Base-by-base conservation (phyloP, 805 yeast species). In the Suhomyces emberorum region DNA sequence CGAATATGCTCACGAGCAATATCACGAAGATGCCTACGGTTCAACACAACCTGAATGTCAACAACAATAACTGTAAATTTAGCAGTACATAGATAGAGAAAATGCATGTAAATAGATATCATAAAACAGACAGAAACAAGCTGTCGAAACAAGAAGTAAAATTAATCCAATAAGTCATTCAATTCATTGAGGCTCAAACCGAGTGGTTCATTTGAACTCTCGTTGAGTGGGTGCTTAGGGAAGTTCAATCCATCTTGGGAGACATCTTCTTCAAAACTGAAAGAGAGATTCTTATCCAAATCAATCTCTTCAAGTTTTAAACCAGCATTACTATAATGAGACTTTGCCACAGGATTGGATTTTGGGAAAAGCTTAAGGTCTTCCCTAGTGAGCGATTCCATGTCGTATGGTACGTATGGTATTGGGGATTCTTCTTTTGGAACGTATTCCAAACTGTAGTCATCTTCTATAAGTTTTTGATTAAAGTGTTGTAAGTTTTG, bases 361-460 rank as follows among this genome's bases (percentile, higher is more conserved):
- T 57, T 28, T 40, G 55, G 38, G 59, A 63, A 44, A 8, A 55
- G 33, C 16, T 46, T 30, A 39, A 53, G 39, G 32, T 54, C 51
- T 11, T 39, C 42, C n/a, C 53, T 47, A 8, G 58, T 49, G 20
- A 73, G 57, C 1, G 71, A 68, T n/a, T 65, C 67, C 42, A 67
- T 57, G 37, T 68, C 70, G 42, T 59, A 46, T 17, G 83, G 82
- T 4, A 61, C 51, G 41, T 72, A 68, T 2, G 70, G 66, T 16
- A 67, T 43, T 15, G 65, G 71, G 3, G 57, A 57, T 19, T 54
- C 57, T 23, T 49, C 52, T 15, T 55, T 52, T 4, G 83, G 74
- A 15, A 69, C 69, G 27, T 54, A 51, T 42, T 79, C 85, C n/a
- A 78, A 60, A 34, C 70, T 75, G 28, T 59, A 59, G 17, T 63